phyloP scores from a whole-genome alignment of 228 moss, liverwort and hornwort species.

The Sphagnum magellanicum region DNA sequence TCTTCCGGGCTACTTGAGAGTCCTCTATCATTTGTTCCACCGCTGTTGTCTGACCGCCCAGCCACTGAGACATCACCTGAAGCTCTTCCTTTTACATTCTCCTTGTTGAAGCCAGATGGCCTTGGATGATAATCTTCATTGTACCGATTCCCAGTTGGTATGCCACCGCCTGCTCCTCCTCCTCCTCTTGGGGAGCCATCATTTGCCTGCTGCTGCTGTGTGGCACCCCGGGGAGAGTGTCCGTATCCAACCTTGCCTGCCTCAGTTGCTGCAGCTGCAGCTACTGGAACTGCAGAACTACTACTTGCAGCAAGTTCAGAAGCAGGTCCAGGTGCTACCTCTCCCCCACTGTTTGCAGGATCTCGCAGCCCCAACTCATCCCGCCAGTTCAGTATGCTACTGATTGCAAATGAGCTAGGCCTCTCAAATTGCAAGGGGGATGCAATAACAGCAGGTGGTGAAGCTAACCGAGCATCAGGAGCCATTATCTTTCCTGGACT shows the following conservation, averaged over 20 bases:
- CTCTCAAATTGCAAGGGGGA: conserved; percentile 89
- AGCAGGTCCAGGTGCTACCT: not conserved
- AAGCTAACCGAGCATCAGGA: conserved; percentile 70
- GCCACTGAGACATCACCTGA: conserved; percentile 11
- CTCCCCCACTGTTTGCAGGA: conserved; percentile 23
- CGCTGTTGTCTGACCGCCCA: conserved; percentile 22
- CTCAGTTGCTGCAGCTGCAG: conserved; percentile 11
- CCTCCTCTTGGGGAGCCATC: conserved; percentile 48
- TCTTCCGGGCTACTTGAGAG: conserved; percentile 50
- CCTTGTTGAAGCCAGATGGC: conserved; percentile 20
- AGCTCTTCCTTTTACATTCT: conserved; percentile 15
- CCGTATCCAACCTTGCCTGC: conserved; percentile 4
- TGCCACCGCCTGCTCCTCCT: conserved; percentile 33
- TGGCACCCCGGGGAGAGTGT: conserved; percentile 35
- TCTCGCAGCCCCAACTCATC: conserved; percentile 61
- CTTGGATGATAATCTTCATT: conserved; percentile 19
- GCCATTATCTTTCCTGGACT: conserved; percentile 69
- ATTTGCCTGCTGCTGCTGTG: conserved; percentile 36
- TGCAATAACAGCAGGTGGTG: conserved; percentile 70
- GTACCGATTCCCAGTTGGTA: conserved; percentile 26
- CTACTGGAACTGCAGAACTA: conserved; percentile 7
- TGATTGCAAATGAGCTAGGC: conserved; percentile 66
- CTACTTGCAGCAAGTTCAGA: conserved; percentile 10
- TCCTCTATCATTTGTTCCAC: conserved; percentile 28
- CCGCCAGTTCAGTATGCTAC: conserved; percentile 58